These are phyloP conservation scores for Sambucus nigra DNA, from an alignment of 129 eudicot genomes.

Conservation along the genomic window DNA sequence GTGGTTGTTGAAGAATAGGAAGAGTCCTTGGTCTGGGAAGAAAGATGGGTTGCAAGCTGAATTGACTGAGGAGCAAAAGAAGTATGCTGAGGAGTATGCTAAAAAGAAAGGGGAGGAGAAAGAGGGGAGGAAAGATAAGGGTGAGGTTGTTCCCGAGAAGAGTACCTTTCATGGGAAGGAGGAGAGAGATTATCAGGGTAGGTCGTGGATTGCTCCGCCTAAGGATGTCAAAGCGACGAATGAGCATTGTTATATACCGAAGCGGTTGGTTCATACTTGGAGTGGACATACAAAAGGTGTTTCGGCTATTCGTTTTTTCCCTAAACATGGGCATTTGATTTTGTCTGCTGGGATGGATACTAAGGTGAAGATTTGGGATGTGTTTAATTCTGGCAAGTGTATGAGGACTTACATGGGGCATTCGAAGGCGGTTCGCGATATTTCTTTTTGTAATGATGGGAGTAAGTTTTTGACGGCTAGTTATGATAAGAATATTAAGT, in stretches of 20 bases:
- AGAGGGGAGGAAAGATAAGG: conserved; percentile 52
- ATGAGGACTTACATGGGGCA: conserved; percentile 99
- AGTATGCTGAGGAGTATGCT: conserved; percentile 85
- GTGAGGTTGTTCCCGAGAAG: conserved; percentile 52
- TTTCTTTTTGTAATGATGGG: conserved; percentile 87
- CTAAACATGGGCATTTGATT: conserved; percentile 83
- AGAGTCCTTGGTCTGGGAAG: conserved; percentile 95
- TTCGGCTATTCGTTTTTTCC: conserved; percentile 87
- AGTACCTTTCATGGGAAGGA: conserved; percentile 91
- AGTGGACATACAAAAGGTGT: conserved; percentile 96
- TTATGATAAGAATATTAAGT: conserved; percentile 93
- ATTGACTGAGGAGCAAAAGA: conserved; percentile 86
- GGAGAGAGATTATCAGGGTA: conserved; percentile 91
- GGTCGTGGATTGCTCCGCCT: conserved; percentile 95
- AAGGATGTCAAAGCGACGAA: conserved; percentile 73
- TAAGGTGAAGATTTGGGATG: conserved; percentile 97
- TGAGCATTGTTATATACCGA: conserved; percentile 90
- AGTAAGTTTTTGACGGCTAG: conserved; percentile 79
- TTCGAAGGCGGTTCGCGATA: conserved; percentile 80
- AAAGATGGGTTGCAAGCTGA: conserved; percentile 74
- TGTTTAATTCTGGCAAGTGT: conserved; percentile 80
- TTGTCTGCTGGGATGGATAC: conserved; percentile 95
- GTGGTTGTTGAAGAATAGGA: conserved; percentile 71
- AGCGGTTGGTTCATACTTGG: conserved; percentile 95
- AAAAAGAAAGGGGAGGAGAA: conserved; percentile 82